Evolutionary conservation across 164 flowering plant species (phyloP).

Genomic region (Vitis rupestris): DNA sequence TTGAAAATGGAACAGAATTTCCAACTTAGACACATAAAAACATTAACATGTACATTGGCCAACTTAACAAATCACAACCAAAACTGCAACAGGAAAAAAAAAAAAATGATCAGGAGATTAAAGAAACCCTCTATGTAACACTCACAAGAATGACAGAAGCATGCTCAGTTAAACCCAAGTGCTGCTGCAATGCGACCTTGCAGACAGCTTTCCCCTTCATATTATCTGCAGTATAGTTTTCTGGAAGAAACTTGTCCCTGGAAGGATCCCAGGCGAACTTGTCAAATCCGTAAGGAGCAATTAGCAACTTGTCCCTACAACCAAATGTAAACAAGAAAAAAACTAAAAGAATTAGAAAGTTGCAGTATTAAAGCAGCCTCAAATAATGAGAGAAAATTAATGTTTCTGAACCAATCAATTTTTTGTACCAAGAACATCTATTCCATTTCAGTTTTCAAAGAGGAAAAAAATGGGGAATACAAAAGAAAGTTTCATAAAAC

Average conservation of each 20-base stretch:
- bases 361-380: neutral
- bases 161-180: constrained; percentile 38
- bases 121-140: constrained; percentile 4
- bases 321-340: constrained; percentile 7
- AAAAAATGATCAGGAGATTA: neutral
- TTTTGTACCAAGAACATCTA: neutral
- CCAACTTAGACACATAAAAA: too few species aligned
- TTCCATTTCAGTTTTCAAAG: neutral
- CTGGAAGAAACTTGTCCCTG: constrained; percentile 56
- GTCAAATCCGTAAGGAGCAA: constrained; percentile 68
- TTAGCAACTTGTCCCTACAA: constrained; percentile 63
- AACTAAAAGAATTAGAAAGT: neutral
- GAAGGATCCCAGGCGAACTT: constrained; percentile 75
- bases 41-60: too few species aligned
- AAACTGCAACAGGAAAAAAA: neutral
- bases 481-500: neutral
- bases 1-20: too few species aligned
- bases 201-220: constrained; percentile 63
- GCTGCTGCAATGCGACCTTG: constrained; percentile 57
- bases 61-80: neutral
- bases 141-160: constrained; percentile 51
- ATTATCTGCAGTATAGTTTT: constrained; percentile 45
- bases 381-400: neutral
- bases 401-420: neutral
- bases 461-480: neutral